Conservation (phyloP, 2,329 filamentous ascomycete species). For the Saccharata proteae region DNA sequence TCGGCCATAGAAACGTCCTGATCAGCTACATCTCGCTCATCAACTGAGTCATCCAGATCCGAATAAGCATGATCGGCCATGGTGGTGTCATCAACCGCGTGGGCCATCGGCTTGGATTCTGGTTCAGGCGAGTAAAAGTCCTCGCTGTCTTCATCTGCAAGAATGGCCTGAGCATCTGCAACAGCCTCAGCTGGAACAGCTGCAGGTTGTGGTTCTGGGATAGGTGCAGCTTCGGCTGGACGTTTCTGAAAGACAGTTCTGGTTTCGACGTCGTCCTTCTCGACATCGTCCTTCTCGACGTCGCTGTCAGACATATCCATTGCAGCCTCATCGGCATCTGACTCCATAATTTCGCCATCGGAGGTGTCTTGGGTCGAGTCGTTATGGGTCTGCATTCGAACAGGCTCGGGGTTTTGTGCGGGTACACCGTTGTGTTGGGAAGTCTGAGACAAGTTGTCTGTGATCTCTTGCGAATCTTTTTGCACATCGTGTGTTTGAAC, state of each 20-base stretch:
- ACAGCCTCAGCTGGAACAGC: no score
- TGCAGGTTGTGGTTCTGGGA: background rate
- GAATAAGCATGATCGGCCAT: no score
- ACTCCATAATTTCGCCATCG: constrained; percentile 4
- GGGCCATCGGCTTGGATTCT: constrained; percentile 2
- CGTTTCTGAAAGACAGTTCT: no score
- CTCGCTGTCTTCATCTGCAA: constrained; percentile 16
- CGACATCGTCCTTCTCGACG: constrained; percentile 3
- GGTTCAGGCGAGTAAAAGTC: constrained; percentile 24
- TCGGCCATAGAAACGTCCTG: no score
- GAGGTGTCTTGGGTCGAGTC: constrained; percentile 1
- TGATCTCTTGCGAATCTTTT: background rate
- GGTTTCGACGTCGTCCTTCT: background rate
- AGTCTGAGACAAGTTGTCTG: background rate
- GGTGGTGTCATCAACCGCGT: no score
- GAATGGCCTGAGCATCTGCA: background rate
- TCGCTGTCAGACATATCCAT: constrained; percentile 11
- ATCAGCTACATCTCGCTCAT: no score
- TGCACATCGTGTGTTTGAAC: no score
- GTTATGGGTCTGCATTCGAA: no score
- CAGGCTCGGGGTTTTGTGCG: no score
- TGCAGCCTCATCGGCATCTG: constrained; percentile 8
- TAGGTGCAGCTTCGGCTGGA: no score
- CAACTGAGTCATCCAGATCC: no score
- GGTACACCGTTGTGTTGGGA: no score